Conservation (phyloP, 352 stramenopile species). For the Pythium aristosporum region DNA sequence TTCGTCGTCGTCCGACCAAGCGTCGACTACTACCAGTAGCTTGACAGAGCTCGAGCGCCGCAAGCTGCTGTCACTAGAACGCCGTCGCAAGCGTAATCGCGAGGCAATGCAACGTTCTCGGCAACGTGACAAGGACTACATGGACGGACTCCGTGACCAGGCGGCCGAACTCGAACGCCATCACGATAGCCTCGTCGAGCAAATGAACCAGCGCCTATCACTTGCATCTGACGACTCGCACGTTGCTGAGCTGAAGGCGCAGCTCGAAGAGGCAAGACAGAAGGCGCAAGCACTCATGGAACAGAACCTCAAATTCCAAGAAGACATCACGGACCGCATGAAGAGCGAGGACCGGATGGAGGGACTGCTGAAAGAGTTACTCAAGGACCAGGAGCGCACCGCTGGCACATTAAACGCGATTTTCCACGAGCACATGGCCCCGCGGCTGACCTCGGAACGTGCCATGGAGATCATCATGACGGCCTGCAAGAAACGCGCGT, state of each 20-base stretch:
- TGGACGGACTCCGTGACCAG: constrained; percentile 40
- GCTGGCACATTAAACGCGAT: constrained; percentile 15
- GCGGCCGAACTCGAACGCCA: constrained; percentile 34
- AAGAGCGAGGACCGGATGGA: constrained; percentile 59
- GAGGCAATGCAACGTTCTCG: constrained; percentile 62
- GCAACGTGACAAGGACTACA: constrained; percentile 51
- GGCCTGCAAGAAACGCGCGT: constrained; percentile 34
- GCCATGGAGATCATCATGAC: constrained; percentile 45
- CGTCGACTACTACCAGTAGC: not conserved
- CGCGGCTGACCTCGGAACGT: constrained; percentile 28
- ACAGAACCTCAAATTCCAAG: constrained; percentile 48
- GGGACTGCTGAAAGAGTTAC: constrained; percentile 46
- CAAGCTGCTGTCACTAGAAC: constrained; percentile 38
- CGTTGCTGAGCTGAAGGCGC: constrained; percentile 27
- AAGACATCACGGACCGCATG: constrained; percentile 45
- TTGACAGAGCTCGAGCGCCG: constrained; percentile 12
- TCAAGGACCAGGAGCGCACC: constrained; percentile 27
- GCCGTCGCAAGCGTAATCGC: constrained; percentile 50
- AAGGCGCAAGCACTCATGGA: constrained; percentile 39
- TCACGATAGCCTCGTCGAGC: constrained; percentile 36
- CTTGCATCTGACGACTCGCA: constrained; percentile 13
- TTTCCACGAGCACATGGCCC: constrained; percentile 19
- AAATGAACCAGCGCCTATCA: constrained; percentile 38
- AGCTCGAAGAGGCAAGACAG: constrained; percentile 33
- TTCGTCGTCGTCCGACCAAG: not conserved